Evolutionary conservation across 2,329 filamentous ascomycete species (phyloP).

Genomic region (Fusarium clavum): DNA sequence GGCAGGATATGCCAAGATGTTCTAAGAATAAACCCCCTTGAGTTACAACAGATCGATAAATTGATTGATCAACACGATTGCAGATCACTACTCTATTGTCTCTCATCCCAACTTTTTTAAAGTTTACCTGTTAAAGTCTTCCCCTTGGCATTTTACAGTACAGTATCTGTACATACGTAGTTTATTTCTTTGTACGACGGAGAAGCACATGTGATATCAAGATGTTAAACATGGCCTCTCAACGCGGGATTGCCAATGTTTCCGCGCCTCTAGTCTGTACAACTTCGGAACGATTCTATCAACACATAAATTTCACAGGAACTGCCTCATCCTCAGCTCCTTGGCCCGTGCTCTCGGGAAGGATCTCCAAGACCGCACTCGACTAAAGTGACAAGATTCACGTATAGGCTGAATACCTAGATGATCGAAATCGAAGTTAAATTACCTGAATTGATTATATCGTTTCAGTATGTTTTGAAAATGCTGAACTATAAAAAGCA

Average conservation of each 20-base stretch:
- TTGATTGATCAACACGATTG: constrained; percentile 13
- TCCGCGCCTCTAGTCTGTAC: background rate
- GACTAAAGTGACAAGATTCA: background rate
- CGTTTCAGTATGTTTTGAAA: background rate
- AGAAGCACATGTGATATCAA: background rate
- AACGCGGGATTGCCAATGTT: background rate
- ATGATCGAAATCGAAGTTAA: background rate
- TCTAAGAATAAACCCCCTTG: background rate
- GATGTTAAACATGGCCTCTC: background rate
- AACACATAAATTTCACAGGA: background rate
- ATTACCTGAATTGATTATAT: background rate
- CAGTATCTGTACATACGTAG: background rate
- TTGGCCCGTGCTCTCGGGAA: background rate
- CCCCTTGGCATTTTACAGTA: background rate
- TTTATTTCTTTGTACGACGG: background rate
- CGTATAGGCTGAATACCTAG: background rate
- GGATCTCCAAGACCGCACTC: background rate
- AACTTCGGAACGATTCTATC: background rate
- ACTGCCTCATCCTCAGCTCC: background rate
- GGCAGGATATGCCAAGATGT: background rate
- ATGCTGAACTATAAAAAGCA: background rate
- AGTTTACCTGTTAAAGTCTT: background rate
- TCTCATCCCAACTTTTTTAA: constrained; percentile 3
- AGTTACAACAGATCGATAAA: constrained; percentile 15
- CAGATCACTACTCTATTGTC: constrained; percentile 3